A percentile compares a stretch with the other conserved stretches of the same genome.
Conservation (phyloP, 164 flowering plant genomes). For the Protea cynaroides region DNA sequence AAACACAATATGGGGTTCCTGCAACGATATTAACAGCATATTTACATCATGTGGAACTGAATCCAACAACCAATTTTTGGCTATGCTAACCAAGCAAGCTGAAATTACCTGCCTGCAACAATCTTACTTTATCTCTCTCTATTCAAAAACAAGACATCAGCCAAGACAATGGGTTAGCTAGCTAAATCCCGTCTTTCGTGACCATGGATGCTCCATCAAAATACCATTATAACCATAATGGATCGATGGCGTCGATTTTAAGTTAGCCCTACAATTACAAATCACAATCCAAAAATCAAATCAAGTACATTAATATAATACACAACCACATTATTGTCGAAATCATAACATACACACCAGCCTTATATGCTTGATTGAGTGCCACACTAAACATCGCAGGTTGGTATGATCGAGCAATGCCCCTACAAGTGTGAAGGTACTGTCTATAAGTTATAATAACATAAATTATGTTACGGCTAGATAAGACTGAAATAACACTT, state of each 20-base stretch:
- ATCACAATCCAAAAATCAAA: background rate
- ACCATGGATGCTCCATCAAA: slow-evolving; percentile 55
- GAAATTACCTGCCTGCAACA: too few relatives aligned
- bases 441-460: too few relatives aligned
- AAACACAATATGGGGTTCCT: too few relatives aligned
- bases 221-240: slow-evolving; percentile 53
- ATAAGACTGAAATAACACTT: background rate
- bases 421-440: background rate
- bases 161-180: too few relatives aligned
- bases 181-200: too few relatives aligned
- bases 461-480: background rate
- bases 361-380: slow-evolving; percentile 7
- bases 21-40: too few relatives aligned
- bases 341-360: background rate
- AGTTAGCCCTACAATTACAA: slow-evolving; percentile 36
- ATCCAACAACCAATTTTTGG: too few relatives aligned
- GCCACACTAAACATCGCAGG: slow-evolving; percentile 12
- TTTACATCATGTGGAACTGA: too few relatives aligned
- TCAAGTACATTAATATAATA: background rate
- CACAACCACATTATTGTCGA: background rate
- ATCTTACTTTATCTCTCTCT: too few relatives aligned
- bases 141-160: too few relatives aligned
- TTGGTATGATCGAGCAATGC: slow-evolving; percentile 4
- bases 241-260: slow-evolving; percentile 38
- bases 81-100: too few relatives aligned